Evolutionary conservation across 805 yeast species (phyloP).

Genomic region (Hanseniaspora mollemarum): DNA sequence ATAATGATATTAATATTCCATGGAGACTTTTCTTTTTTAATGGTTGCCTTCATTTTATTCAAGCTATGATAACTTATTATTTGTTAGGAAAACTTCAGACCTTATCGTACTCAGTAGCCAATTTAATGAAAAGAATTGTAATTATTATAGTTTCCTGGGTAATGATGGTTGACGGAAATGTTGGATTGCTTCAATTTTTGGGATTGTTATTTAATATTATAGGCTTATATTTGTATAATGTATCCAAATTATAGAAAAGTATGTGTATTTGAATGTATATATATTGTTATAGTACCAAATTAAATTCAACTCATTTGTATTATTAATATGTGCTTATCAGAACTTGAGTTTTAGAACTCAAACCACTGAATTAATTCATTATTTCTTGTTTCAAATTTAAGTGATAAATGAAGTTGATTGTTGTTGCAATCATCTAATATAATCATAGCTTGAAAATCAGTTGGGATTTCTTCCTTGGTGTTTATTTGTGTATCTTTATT

Average conservation of each 20-base stretch:
- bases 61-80: constrained; percentile 71
- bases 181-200: constrained; percentile 37
- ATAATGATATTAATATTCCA: constrained; percentile 30
- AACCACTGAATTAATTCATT: not conserved
- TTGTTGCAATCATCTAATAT: not conserved
- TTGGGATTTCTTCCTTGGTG: not conserved
- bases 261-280: constrained; percentile 14
- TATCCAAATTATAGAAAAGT: constrained; percentile 25
- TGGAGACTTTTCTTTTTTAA: constrained; percentile 47
- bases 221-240: constrained; percentile 54
- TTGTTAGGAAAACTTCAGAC: constrained; percentile 72
- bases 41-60: constrained; percentile 68
- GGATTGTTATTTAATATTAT: constrained; percentile 43
- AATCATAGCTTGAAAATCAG: not conserved
- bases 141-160: constrained; percentile 69
- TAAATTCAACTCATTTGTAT: no score
- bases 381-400: not conserved
- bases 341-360: constrained; percentile 30
- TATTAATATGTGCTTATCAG: no score
- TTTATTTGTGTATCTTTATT: not conserved
- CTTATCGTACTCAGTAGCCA: constrained; percentile 74
- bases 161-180: constrained; percentile 29
- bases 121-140: constrained; percentile 78
- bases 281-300: not conserved
- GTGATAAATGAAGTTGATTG: not conserved